A percentile compares a stretch with the other conserved stretches of the same genome.
Conservation (phyloP, 1,284 basidiomycete genomes). For the Ganoderma lingzhi region DNA sequence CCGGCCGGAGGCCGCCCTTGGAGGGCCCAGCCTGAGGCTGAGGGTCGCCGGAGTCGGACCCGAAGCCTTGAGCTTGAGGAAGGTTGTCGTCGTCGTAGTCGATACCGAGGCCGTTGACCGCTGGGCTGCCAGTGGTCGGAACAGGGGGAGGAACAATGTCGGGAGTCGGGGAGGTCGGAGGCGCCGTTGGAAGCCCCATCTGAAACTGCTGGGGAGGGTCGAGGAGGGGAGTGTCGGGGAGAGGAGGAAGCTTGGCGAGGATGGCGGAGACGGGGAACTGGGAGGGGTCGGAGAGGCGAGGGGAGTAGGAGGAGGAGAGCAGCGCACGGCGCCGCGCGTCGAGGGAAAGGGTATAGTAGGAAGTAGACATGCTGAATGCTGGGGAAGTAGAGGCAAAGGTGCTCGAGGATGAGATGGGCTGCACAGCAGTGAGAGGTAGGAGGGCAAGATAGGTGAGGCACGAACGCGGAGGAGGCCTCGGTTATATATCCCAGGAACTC, state of each 20-base stretch:
- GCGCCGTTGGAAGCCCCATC: neutral
- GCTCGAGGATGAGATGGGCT: neutral
- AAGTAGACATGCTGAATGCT: conserved; percentile 2
- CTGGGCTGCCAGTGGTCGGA: neutral
- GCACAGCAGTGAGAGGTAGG: conserved; percentile 5
- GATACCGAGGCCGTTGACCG: neutral
- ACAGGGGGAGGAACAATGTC: neutral
- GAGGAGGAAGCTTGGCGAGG: neutral
- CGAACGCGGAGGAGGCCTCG: neutral
- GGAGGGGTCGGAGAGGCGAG: neutral
- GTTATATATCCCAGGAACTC: neutral
- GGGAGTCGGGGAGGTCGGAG: neutral
- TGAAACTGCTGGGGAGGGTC: neutral
- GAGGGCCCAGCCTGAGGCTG: no score
- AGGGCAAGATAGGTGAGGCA: conserved; percentile 1
- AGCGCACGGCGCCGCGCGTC: neutral
- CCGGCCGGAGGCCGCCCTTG: no score
- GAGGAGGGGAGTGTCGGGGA: neutral
- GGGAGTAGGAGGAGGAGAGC: conserved; percentile 1
- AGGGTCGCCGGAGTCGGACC: no score
- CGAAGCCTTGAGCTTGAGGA: neutral
- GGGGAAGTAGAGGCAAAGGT: neutral
- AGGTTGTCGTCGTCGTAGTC: neutral
- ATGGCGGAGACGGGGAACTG: conserved; percentile 7
- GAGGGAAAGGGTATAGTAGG: neutral